phyloP scores from a whole-genome alignment of 2,329 filamentous ascomycete genomes.

The Triangularia verruculosa region DNA sequence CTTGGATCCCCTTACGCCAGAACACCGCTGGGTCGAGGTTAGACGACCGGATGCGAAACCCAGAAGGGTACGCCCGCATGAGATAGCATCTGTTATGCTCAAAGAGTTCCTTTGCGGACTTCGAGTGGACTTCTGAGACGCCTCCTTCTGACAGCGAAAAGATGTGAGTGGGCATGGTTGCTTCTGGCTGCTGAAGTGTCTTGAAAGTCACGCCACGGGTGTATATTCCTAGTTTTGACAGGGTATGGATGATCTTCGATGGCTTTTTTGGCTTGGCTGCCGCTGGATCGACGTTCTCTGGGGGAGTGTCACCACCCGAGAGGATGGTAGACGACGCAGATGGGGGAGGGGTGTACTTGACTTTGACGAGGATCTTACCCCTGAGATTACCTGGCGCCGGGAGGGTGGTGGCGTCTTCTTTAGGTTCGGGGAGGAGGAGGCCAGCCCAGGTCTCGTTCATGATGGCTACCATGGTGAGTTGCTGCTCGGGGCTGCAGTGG shows the following conservation, averaged over 20 bases:
- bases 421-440: constrained; percentile 60
- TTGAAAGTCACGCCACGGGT: constrained; percentile 81
- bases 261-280: constrained; percentile 43
- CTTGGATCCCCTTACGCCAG: constrained; percentile 86
- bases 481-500: constrained; percentile 76
- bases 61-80: constrained; percentile 86
- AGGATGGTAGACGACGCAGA: neutral
- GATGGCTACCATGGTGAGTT: constrained; percentile 86
- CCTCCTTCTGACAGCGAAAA: constrained; percentile 64
- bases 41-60: constrained; percentile 75
- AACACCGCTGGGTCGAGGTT: constrained; percentile 83
- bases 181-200: constrained; percentile 69
- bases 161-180: constrained; percentile 62
- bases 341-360: constrained; percentile 61
- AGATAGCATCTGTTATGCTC: constrained; percentile 77
- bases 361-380: constrained; percentile 80
- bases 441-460: constrained; percentile 83
- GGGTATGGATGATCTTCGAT: constrained; percentile 65
- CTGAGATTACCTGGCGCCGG: constrained; percentile 68
- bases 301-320: constrained; percentile 15
- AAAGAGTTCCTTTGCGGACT: constrained; percentile 57
- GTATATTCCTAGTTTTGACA: constrained; percentile 78
- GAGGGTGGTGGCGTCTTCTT: constrained; percentile 47
- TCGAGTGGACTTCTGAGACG: constrained; percentile 59
- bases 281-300: constrained; percentile 37